phyloP scores from a whole-genome alignment of 768 basidiomycete genomes.

The Suillus spraguei region DNA sequence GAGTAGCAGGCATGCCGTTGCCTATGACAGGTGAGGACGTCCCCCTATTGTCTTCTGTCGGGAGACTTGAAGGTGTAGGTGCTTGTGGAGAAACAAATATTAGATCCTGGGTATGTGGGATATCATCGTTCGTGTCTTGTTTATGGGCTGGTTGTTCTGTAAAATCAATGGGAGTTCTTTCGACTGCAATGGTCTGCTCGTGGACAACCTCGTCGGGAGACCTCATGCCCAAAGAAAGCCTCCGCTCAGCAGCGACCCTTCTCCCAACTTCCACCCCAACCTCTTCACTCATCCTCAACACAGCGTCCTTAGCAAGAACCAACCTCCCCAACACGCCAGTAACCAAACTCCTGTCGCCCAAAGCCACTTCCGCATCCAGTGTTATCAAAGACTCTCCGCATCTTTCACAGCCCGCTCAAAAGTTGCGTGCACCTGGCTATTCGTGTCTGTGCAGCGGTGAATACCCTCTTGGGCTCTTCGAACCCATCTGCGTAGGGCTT shows the following conservation, averaged over 20 bases:
- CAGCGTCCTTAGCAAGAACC: conserved; percentile 48
- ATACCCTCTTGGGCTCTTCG: conserved; percentile 48
- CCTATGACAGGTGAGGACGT: neutral
- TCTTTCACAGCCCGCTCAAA: conserved; percentile 38
- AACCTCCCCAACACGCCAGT: conserved; percentile 57
- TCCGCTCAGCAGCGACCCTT: conserved; percentile 39
- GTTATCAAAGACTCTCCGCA: conserved; percentile 37
- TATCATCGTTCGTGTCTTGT: neutral
- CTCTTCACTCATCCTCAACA: conserved; percentile 57
- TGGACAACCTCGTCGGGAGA: neutral
- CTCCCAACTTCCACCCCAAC: conserved; percentile 56
- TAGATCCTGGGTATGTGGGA: neutral
- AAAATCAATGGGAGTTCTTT: neutral
- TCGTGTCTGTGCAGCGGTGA: conserved; percentile 29
- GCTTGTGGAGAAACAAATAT: neutral
- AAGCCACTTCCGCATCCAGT: conserved; percentile 36
- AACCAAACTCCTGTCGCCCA: conserved; percentile 20
- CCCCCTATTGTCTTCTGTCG: neutral
- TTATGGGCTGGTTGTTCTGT: neutral
- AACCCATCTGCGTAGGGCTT: conserved; percentile 59
- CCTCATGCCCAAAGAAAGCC: neutral
- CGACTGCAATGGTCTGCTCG: neutral
- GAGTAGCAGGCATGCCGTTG: neutral
- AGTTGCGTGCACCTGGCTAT: conserved; percentile 19
- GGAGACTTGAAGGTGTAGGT: neutral